Conservation (phyloP, 2,329 filamentous ascomycete genomes). For the Cladophialophora chaetospira region DNA sequence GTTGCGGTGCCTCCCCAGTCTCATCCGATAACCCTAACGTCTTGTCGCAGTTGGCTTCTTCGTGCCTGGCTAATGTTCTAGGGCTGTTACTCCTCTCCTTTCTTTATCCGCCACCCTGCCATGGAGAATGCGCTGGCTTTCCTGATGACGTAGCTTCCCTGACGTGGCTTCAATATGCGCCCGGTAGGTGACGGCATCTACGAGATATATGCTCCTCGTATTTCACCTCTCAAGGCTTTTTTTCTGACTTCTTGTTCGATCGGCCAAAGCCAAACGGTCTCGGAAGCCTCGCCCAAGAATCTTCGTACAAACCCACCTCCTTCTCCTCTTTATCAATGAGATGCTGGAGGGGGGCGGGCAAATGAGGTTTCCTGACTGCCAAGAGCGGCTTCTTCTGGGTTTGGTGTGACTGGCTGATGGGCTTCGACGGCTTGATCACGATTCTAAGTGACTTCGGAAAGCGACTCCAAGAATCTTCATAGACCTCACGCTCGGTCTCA, state of each 20-base stretch:
- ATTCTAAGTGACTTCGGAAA: not conserved
- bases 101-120: no score
- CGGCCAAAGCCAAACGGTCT: not conserved
- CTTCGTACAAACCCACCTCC: not conserved
- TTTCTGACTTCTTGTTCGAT: not conserved
- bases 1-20: no score
- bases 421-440: not conserved
- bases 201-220: no score
- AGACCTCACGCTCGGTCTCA: not conserved
- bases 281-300: not conserved
- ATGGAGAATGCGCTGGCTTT: no score
- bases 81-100: no score
- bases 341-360: constrained; percentile 4
- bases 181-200: no score
- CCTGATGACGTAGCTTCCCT: no score
- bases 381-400: not conserved
- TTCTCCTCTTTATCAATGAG: constrained; percentile 4
- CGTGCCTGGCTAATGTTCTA: no score
- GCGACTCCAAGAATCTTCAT: constrained; percentile 5
- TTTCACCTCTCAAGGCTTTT: not conserved
- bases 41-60: no score
- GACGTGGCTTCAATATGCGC: no score
- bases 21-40: no score
- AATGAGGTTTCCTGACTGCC: not conserved
- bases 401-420: not conserved